Conservation (phyloP, 2,329 filamentous ascomycete genomes). For the Exophiala sideris region DNA sequence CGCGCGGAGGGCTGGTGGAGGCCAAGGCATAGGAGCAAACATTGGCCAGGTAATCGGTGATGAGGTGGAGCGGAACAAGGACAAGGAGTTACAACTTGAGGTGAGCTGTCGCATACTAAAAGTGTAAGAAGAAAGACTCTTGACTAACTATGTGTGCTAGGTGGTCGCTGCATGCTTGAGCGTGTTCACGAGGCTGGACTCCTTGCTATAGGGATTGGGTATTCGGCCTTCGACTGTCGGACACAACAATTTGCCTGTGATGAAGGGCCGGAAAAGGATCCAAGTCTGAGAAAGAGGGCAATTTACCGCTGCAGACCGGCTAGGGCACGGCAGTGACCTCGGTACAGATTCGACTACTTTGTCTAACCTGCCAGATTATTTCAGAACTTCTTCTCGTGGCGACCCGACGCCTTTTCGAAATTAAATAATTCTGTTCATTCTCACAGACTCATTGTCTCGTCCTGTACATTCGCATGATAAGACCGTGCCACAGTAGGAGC, state of each 20-base stretch:
- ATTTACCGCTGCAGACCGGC: neutral
- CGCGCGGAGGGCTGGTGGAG: slow-evolving; percentile 70
- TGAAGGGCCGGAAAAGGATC: neutral
- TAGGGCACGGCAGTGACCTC: too few species aligned
- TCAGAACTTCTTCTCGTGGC: too few species aligned
- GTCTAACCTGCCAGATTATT: too few species aligned
- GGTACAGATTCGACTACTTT: too few species aligned
- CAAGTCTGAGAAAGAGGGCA: neutral
- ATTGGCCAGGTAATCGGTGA: slow-evolving; percentile 81
- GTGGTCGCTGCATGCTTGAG: slow-evolving; percentile 91
- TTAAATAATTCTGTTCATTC: too few species aligned
- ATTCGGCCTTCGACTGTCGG: neutral
- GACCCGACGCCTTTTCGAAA: too few species aligned
- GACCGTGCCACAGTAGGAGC: too few species aligned
- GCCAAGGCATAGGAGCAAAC: slow-evolving; percentile 86
- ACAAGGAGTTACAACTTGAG: slow-evolving; percentile 94
- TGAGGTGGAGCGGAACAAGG: slow-evolving; percentile 80
- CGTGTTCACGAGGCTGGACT: slow-evolving; percentile 96
- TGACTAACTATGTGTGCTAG: slow-evolving; percentile 36
- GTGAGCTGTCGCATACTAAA: slow-evolving; percentile 49
- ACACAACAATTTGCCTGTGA: neutral
- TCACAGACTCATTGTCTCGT: too few species aligned
- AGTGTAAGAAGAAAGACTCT: slow-evolving; percentile 25
- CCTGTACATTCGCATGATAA: too few species aligned
- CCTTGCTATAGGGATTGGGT: slow-evolving; percentile 63